Evolutionary conservation across 192 early-diverging fungal species (phyloP).

Genomic region (Diversispora epigaea): DNA sequence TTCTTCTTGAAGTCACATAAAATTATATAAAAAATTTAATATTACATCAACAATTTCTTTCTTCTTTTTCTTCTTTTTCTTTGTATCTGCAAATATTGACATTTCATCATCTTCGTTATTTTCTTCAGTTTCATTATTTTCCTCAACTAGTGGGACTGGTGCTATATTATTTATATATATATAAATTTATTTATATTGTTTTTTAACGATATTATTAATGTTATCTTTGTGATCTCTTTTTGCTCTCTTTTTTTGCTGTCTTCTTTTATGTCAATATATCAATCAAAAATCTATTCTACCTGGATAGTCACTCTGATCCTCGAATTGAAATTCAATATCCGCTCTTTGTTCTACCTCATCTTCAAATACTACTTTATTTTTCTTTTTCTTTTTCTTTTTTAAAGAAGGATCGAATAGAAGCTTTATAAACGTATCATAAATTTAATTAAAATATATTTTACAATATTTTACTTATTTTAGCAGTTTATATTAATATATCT

Average conservation of each 20-base stretch:
- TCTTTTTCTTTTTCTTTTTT: conserved; percentile 70
- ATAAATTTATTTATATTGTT: background rate
- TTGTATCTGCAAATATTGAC: conserved; percentile 77
- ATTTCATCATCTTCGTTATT: conserved; percentile 55
- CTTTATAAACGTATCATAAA: background rate
- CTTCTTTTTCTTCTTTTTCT: conserved; percentile 88
- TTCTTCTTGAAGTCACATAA: background rate
- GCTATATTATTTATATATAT: background rate
- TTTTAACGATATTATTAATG: background rate
- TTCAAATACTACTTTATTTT: conserved; percentile 55
- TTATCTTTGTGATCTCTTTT: background rate
- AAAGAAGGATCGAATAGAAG: conserved; percentile 31
- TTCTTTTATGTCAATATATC: too few species aligned
- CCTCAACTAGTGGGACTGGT: background rate
- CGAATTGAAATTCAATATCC: conserved; percentile 14
- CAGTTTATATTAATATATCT: background rate
- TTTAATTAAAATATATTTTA: conserved; percentile 8
- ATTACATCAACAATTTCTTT: conserved; percentile 44
- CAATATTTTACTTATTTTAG: background rate
- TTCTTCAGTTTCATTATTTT: conserved; percentile 25
- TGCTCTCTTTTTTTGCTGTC: too few species aligned
- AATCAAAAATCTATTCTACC: background rate
- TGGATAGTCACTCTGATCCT: conserved; percentile 2
- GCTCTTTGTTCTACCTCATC: conserved; percentile 38
- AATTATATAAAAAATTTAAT: background rate